Conservation (phyloP, 257 asterid genomes). For the Echium plantagineum region DNA sequence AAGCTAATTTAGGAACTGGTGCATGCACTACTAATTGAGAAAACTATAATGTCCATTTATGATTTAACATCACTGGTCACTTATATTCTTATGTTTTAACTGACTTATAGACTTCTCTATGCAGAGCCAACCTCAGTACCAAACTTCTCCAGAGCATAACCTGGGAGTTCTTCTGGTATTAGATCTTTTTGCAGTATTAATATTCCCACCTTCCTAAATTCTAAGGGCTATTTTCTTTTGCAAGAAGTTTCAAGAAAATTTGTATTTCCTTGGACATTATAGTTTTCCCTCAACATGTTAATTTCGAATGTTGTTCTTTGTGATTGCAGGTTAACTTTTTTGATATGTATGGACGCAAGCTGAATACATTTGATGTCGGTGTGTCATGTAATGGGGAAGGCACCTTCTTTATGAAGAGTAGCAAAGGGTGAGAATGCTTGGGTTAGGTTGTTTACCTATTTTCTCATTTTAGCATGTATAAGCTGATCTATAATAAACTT, state of each 20-base stretch:
- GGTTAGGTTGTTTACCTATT: slow-evolving; percentile 1
- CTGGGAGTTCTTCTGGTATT: slow-evolving; percentile 83
- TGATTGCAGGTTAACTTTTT: slow-evolving; percentile 59
- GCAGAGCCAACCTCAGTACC: slow-evolving; percentile 44
- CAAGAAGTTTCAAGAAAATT: not conserved
- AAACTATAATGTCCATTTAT: too few species aligned
- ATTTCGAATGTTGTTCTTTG: too few species aligned
- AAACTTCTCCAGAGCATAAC: slow-evolving; percentile 65
- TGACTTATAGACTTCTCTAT: slow-evolving; percentile 6
- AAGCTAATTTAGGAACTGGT: too few species aligned
- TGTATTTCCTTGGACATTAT: too few species aligned
- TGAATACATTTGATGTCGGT: slow-evolving; percentile 80
- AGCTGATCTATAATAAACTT: slow-evolving; percentile 4
- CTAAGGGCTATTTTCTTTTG: not conserved
- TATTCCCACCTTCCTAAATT: not conserved
- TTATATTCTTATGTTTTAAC: slow-evolving; percentile 5
- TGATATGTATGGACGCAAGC: slow-evolving; percentile 80
- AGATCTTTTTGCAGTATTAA: not conserved
- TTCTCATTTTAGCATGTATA: slow-evolving; percentile 4
- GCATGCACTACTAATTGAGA: too few species aligned
- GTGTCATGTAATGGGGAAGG: slow-evolving; percentile 69
- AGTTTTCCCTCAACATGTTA: too few species aligned
- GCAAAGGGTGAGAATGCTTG: slow-evolving; percentile 48
- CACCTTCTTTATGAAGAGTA: slow-evolving; percentile 57
- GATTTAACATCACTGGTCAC: not conserved